Evolutionary conservation across 768 basidiomycete genomes (phyloP), one percentile per base, ranked within the genome.

Genomic region (Tylopilus rubrobrunneus): DNA sequence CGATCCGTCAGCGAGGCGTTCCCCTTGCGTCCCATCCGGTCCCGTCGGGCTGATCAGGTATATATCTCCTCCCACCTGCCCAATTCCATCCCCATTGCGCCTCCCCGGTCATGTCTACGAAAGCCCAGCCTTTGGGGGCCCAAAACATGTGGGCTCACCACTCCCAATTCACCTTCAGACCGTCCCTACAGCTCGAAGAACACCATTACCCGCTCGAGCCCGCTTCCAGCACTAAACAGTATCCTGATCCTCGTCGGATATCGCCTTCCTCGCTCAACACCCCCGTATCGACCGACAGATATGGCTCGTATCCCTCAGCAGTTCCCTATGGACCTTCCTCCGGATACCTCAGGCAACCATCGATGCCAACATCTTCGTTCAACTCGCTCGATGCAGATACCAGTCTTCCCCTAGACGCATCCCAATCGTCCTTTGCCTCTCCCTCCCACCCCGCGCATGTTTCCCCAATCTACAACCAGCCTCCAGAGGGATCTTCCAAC

Each of bases 121-220:
- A 63, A 40, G 52, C 62, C 0, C 67, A 62, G 3, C 44, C 45
- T 23, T 46, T 53, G 41, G 53, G 33, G 0, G 41, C 33, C 11
- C 55, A 59, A 23, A 48, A 46, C 40, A 15, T 52, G 7, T 69
- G 68, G 70, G 55, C 25, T 25, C 25, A 60, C 39, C 58, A 59
- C 0, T 25, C 25, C 25, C 59, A 58, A 10, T 62, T 55, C 48
- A 2, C 53, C 2, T 44, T 62, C 46, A 58, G 46, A 11, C 63
- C 56, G 4, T 47, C 64, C 10, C 57, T 62, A 9, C 64, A 70
- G 25, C 70, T 71, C 44, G 68, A 71, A 23, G 68, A 71, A 23
- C 53, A 55, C 2, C 43, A 59, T 1, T 64, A 59, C 48, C 15
- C 64, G 19, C 36, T 70, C 15, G 56, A 67, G 4, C 1, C 56